Base-by-base conservation (phyloP, 2,329 filamentous ascomycete species). In the Cladophialophora chaetospira region DNA sequence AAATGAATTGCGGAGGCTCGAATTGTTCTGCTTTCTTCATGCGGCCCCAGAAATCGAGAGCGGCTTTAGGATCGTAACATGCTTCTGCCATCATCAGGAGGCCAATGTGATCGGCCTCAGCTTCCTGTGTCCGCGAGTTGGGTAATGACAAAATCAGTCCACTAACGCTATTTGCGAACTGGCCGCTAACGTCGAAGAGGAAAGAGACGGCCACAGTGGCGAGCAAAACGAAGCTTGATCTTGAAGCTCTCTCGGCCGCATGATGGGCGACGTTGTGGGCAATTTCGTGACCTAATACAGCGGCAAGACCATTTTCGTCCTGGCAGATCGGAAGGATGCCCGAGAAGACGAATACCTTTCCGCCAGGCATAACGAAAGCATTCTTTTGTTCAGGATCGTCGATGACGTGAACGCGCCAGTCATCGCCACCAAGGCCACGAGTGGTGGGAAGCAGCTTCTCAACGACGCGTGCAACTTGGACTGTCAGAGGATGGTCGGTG, bases 301-400 rank as follows among this genome's bases (percentile, higher is more conserved):
- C 81, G 5, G 84, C 84, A 13, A 86, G 70, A 0, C 82, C 82
- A 63, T 84, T 78, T 31, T 86, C 82, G 38, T 77, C 75, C 42
- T 72, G 58, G 60, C 81, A 84, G 21, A 85, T 70, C 3, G 81
- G 79, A 11, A 86, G 65, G 8, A 86, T 84, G 2, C 84, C 84
- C 2, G 81, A 81, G 64, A 84, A 85, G 1, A 87, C 83, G 62
- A 87, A 86, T 1, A 86, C 83, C 63, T 86, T 86, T 4, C 83
- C 83, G 3, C 79, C 83, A 3, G 84, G 83, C 53, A 85, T 75
- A 1, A 86, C 84, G 69, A 86, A 86, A 1, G 84, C 84, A 67
- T 87, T 87, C 64, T 73, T 72, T 69, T 71, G 63, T 4, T 76
- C 68, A 0, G 70, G 69, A 36, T 74, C 75, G 40, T 84, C 72